Evolutionary conservation across 148 eudicot species (phyloP).

Genomic region (Camellia sinensis): DNA sequence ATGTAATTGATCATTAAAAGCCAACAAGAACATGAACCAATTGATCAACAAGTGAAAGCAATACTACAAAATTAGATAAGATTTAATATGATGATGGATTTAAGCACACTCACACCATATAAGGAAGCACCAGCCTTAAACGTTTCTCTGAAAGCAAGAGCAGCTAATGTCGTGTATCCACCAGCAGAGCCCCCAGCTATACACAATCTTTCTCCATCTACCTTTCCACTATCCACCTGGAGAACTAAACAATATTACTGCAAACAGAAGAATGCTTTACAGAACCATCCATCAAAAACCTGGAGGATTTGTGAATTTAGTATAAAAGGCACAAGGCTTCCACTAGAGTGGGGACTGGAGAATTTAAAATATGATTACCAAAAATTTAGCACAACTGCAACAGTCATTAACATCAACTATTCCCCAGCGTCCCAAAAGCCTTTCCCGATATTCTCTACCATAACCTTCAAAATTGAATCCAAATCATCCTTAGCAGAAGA

Average conservation of each 20-base stretch:
- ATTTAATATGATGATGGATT: background rate
- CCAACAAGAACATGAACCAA: background rate
- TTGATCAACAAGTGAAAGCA: background rate
- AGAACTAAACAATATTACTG: slow-evolving; percentile 12
- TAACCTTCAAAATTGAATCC: slow-evolving; percentile 51
- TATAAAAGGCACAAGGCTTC: no score
- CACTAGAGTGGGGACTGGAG: no score
- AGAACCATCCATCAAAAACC: background rate
- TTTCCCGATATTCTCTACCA: slow-evolving; percentile 87
- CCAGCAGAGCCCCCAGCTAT: slow-evolving; percentile 96
- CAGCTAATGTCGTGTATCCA: slow-evolving; percentile 91
- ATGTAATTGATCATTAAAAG: background rate
- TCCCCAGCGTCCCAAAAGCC: slow-evolving; percentile 78
- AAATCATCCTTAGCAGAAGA: background rate
- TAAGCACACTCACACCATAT: slow-evolving; percentile 73
- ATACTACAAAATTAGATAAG: background rate
- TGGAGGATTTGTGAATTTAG: background rate
- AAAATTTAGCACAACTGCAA: slow-evolving; percentile 87
- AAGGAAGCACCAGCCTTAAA: slow-evolving; percentile 92
- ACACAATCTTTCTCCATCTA: slow-evolving; percentile 69
- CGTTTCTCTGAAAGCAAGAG: slow-evolving; percentile 82
- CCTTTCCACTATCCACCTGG: slow-evolving; percentile 73
- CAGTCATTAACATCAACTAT: slow-evolving; percentile 87
- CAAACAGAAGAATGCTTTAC: background rate
- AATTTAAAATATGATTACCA: slow-evolving; percentile 43